Conservation (phyloP, 2,329 filamentous ascomycete genomes). For the Clarireedia monteithiana region DNA sequence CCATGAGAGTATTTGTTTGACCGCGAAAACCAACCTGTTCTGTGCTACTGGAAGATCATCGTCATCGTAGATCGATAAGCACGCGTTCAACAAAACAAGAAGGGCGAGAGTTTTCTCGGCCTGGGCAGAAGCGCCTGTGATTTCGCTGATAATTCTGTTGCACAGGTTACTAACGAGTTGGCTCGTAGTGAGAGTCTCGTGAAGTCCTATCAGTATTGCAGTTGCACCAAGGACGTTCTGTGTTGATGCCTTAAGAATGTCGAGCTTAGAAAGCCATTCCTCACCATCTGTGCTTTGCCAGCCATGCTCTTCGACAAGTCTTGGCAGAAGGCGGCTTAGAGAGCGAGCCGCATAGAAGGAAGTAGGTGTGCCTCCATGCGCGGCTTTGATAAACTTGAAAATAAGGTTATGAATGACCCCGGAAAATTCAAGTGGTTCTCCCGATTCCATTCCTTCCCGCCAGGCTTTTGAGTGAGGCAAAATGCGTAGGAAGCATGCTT, state of each 20-base stretch:
- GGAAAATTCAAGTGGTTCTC: conserved; percentile 24
- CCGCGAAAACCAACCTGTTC: conserved; percentile 57
- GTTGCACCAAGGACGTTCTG: conserved; percentile 41
- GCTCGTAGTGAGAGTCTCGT: conserved; percentile 39
- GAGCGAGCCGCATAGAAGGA: conserved; percentile 47
- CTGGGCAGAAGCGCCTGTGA: conserved; percentile 41
- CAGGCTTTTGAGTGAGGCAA: conserved; percentile 38
- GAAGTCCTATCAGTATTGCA: conserved; percentile 45
- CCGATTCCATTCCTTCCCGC: conserved; percentile 21
- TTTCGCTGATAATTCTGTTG: conserved; percentile 53
- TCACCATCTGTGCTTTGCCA: conserved; percentile 37
- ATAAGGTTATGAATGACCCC: conserved; percentile 36
- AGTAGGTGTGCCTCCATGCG: conserved; percentile 35
- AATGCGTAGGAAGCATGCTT: conserved; percentile 4
- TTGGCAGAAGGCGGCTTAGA: conserved; percentile 42
- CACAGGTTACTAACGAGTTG: conserved; percentile 45
- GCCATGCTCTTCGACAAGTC: conserved; percentile 40
- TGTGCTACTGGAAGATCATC: conserved; percentile 49
- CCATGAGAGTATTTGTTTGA: conserved; percentile 71
- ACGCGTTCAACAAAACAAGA: conserved; percentile 47
- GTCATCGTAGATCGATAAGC: conserved; percentile 42
- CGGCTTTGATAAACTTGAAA: conserved; percentile 37
- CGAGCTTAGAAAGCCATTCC: conserved; percentile 38
- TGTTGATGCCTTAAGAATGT: conserved; percentile 39
- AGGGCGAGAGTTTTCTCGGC: conserved; percentile 39